phyloP scores from a whole-genome alignment of 2,329 filamentous ascomycete species.

The Clonostachys solani region DNA sequence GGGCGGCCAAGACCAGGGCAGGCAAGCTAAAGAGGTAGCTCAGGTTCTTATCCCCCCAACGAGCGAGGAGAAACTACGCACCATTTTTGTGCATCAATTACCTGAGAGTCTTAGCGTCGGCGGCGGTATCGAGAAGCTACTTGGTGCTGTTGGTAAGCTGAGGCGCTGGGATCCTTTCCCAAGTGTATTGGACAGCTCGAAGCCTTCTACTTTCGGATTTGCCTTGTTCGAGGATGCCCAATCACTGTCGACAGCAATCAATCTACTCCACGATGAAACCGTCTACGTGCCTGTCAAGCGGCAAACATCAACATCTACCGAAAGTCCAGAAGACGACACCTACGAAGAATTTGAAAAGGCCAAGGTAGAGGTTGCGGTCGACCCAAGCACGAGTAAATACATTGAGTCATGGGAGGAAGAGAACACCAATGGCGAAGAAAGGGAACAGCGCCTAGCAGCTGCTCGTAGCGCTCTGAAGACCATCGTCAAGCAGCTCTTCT shows the following conservation, averaged over 20 bases:
- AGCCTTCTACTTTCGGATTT: conserved; percentile 86
- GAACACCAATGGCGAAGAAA: conserved; percentile 57
- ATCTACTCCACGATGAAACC: conserved; percentile 77
- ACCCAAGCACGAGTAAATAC: conserved; percentile 79
- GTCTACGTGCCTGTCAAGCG: conserved; percentile 80
- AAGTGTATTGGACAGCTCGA: conserved; percentile 58
- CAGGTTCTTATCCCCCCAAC: conserved; percentile 77
- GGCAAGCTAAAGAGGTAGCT: conserved; percentile 63
- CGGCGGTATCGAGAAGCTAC: conserved; percentile 71
- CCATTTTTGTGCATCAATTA: conserved; percentile 85
- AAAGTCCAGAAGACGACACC: conserved; percentile 34
- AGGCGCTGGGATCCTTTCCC: conserved; percentile 80
- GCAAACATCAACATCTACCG: conserved; percentile 49
- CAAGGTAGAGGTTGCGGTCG: conserved; percentile 69
- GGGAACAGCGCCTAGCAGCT: conserved; percentile 64
- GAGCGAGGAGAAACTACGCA: conserved; percentile 85
- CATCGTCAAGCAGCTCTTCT: conserved; percentile 67
- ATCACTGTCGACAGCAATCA: conserved; percentile 78
- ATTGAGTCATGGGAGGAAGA: conserved; percentile 75
- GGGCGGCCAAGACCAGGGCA: conserved; percentile 56
- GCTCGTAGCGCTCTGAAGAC: conserved; percentile 65
- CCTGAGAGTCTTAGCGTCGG: conserved; percentile 75
- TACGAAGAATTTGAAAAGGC: conserved; percentile 62
- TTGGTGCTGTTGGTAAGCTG: conserved; percentile 73
- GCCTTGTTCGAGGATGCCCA: conserved; percentile 92